Conservation (phyloP, 495 filamentous ascomycete species). For the Cryomyces minteri region DNA sequence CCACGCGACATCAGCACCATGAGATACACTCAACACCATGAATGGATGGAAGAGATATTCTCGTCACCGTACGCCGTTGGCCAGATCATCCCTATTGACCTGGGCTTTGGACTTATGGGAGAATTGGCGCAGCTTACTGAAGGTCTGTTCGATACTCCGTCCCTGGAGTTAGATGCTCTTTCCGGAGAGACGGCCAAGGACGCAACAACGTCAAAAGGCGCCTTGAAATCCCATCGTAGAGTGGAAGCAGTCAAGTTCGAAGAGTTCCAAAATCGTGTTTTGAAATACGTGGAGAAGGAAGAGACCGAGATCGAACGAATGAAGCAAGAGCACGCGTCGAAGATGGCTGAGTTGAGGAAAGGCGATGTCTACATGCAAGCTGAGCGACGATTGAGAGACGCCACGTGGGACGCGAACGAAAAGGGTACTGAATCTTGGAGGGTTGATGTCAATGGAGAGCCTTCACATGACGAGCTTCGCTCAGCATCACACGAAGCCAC, state of each 20-base stretch:
- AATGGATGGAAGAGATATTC: constrained; percentile 98
- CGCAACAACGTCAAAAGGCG: constrained; percentile 8
- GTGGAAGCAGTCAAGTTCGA: constrained; percentile 49
- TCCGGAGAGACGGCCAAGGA: not conserved
- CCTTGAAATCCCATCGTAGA: constrained; percentile 21
- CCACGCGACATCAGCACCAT: constrained; percentile 72
- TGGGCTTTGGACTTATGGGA: constrained; percentile 73
- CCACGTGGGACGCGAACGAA: constrained; percentile 8
- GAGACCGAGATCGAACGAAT: constrained; percentile 66
- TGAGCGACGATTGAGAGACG: constrained; percentile 15
- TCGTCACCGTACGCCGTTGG: constrained; percentile 65
- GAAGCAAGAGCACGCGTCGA: constrained; percentile 55
- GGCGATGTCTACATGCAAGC: constrained; percentile 23
- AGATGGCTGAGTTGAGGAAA: constrained; percentile 54
- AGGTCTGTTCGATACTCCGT: constrained; percentile 53
- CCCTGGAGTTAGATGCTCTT: constrained; percentile 3
- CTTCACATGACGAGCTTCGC: no score
- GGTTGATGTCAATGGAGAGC: not conserved
- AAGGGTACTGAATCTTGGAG: constrained; percentile 1
- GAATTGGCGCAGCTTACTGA: constrained; percentile 65
- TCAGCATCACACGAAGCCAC: no score
- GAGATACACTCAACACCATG: constrained; percentile 84
- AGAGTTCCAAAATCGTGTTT: constrained; percentile 58
- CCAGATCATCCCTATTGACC: constrained; percentile 72
- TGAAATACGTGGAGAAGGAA: constrained; percentile 42